Evolutionary conservation across 495 filamentous ascomycete species (phyloP).

Genomic region (Aspergillus diversus): DNA sequence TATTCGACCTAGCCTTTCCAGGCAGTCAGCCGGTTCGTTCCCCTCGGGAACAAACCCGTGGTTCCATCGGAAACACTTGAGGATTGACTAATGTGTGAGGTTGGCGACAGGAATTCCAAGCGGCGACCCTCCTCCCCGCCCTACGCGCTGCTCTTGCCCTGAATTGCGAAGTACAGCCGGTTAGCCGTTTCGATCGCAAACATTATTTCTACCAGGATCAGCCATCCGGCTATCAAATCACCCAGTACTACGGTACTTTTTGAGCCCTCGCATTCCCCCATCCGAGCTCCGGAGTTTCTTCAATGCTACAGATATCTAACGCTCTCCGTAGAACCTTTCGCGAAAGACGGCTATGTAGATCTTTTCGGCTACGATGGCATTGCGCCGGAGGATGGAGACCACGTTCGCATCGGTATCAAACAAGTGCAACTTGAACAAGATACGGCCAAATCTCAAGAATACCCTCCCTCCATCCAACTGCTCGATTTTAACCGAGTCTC

Average conservation of each 20-base stretch:
- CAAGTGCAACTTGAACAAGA: slow-evolving; percentile 98
- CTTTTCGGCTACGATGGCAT: slow-evolving; percentile 81
- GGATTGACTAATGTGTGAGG: not conserved
- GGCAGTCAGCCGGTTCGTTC: slow-evolving; percentile 74
- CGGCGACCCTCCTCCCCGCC: slow-evolving; percentile 81
- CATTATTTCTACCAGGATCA: slow-evolving; percentile 99
- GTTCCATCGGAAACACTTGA: not conserved
- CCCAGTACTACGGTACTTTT: slow-evolving; percentile 77
- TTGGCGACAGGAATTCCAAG: slow-evolving; percentile 72
- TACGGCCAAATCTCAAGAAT: slow-evolving; percentile 88
- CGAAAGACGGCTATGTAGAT: slow-evolving; percentile 70
- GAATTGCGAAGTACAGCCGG: slow-evolving; percentile 72
- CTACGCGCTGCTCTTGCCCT: slow-evolving; percentile 86
- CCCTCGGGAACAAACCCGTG: not conserved
- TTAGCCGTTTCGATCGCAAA: slow-evolving; percentile 89
- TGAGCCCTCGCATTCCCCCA: too few species aligned
- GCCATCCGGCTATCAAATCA: slow-evolving; percentile 94
- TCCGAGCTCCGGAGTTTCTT: not conserved
- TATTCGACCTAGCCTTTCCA: slow-evolving; percentile 88
- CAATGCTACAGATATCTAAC: too few species aligned
- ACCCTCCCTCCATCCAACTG: slow-evolving; percentile 70
- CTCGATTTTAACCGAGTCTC: slow-evolving; percentile 95
- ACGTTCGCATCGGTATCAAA: slow-evolving; percentile 75
- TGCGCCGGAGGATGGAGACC: slow-evolving; percentile 66
- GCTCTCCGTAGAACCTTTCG: slow-evolving; percentile 68